Conservation (phyloP, 2,329 filamentous ascomycete species). For the Talaromyces verruculosus region DNA sequence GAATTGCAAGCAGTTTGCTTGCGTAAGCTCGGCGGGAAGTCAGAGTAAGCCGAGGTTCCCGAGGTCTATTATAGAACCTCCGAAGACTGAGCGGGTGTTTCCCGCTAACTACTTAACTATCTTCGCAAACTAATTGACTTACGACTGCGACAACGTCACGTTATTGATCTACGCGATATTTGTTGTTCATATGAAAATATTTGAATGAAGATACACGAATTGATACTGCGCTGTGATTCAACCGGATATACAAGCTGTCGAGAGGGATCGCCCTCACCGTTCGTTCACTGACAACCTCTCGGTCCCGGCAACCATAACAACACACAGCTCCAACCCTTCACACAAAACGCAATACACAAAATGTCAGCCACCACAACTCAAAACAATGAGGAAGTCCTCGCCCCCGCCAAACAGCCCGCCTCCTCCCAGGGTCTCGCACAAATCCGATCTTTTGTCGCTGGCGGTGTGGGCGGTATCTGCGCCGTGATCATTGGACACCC, state of each 20-base stretch:
- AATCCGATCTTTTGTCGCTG: constrained; percentile 79
- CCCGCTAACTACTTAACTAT: not conserved
- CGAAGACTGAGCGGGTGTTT: not conserved
- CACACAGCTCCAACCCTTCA: not conserved
- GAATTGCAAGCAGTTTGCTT: not conserved
- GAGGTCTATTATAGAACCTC: not conserved
- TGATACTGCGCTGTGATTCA: not conserved
- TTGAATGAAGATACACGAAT: not conserved
- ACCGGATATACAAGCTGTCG: not conserved
- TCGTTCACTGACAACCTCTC: not conserved
- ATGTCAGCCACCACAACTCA: constrained; percentile 7
- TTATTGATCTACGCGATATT: not conserved
- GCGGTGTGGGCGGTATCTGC: constrained; percentile 89
- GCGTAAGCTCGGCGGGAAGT: not conserved
- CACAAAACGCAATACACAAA: not conserved
- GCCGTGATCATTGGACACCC: constrained; percentile 94
- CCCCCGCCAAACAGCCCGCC: constrained; percentile 13
- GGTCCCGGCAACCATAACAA: not conserved
- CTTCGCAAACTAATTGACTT: not conserved
- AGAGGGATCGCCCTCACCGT: constrained; percentile 3
- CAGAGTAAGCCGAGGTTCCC: constrained; percentile 1
- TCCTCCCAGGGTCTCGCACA: constrained; percentile 54
- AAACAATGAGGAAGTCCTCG: constrained; percentile 16
- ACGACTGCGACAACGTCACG: not conserved
- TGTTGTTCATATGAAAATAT: not conserved